Base-by-base conservation (phyloP, 192 early-diverging fungal genomes). In the Jimgerdemannia flammicorona region DNA sequence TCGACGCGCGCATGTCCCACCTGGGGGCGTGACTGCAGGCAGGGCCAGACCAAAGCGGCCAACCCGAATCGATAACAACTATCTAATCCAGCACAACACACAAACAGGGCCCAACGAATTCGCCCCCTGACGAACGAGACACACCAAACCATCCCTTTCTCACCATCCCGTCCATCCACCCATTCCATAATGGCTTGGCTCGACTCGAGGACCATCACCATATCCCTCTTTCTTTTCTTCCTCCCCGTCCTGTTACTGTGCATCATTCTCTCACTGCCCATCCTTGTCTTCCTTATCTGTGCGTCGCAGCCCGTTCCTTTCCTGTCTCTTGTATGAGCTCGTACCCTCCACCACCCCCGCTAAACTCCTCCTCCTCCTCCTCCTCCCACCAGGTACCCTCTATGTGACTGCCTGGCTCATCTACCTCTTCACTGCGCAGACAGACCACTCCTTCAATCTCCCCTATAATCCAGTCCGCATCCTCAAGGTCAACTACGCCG, bases 401-500 rank as follows among this genome's bases (percentile, higher is more conserved):
- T 83, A 83, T 54, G 49, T 77, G 2, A 67, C 72, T 42, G 81
- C 81, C n/a, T 83, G 81, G 81, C 29, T 59, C 44, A 70, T 44
- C 1, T 77, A 79, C 44, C 63, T 77, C 7, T 20, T 74, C 19
- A 29, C 63, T 40, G 84, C 79, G 3, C 84, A 83, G 65, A 77
- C 75, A 44, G 81, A 85, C 54, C 67, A 67, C 8, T 4, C 54
- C 64, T 80, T 83, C 70, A 78, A 80, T 67, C 59, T 85, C 9
- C 84, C 84, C 3, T 79, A 75, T 41, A 78, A 78, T 19, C 84
- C 84, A 2, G 63, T 68, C 18, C 74, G 79, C 42, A 71, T 85
- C 18, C 54, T 83, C 8, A 83, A 85, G 74, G 73, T 85, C 39
- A 83, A 85, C 68, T 74, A 77, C 19, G 67, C 65, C 20, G 6